Percentiles rank a stretch among this genome's conserved stretches.
Evolutionary conservation across 768 basidiomycete species (phyloP).

Genomic region (Polyporus arcularius): DNA sequence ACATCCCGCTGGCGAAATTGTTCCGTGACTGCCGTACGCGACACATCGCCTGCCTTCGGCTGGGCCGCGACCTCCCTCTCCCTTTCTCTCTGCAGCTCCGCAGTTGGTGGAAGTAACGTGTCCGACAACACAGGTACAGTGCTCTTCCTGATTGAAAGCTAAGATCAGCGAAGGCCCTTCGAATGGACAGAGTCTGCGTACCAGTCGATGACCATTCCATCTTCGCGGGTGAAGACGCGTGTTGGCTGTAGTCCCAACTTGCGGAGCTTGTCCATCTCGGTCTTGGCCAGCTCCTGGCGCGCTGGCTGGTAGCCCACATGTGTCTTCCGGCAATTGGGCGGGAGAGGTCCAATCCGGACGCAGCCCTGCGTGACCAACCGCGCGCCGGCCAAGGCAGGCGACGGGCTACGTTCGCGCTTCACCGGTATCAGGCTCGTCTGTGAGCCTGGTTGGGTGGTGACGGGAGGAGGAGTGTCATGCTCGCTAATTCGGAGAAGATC

Average conservation of each 20-base stretch:
- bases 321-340: conserved; percentile 7
- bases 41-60: too few species aligned
- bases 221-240: conserved; percentile 22
- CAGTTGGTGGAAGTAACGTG: conserved; percentile 15
- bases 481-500: too few species aligned
- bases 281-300: conserved; percentile 11
- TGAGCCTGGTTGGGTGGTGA: neutral
- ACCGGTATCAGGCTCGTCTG: neutral
- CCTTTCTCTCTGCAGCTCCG: too few species aligned
- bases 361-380: conserved; percentile 15
- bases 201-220: conserved; percentile 28
- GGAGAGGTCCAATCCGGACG: conserved; percentile 20
- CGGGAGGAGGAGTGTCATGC: neutral
- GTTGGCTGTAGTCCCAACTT: conserved; percentile 9
- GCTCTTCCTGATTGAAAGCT: conserved; percentile 9
- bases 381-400: conserved; percentile 6
- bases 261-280: conserved; percentile 13
- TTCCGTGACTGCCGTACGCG: too few species aligned
- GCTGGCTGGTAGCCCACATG: conserved; percentile 7
- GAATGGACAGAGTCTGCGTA: neutral
- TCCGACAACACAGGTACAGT: conserved; percentile 21
- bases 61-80: too few species aligned
- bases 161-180: too few species aligned
- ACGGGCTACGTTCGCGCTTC: conserved; percentile 24
- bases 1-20: too few species aligned